A percentile compares a stretch with the other conserved stretches of the same genome.
phyloP scores from a whole-genome alignment of 2,329 filamentous ascomycete species.

The Chrysosporium queenslandicum region DNA sequence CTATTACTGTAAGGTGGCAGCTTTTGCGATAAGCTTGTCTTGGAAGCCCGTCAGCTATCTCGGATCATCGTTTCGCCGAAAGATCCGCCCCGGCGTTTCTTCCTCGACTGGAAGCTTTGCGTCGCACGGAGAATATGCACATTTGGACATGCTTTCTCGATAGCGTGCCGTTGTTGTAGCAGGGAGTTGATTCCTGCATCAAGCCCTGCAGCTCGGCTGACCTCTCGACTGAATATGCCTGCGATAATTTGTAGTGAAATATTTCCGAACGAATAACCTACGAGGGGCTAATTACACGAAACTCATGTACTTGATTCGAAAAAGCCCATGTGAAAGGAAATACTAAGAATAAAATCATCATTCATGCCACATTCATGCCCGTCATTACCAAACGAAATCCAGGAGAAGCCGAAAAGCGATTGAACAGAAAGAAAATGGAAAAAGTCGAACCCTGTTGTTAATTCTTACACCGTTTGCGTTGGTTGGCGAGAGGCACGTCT shows the following conservation, averaged over 20 bases:
- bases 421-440: background rate
- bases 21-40: conserved; percentile 7
- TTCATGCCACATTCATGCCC: background rate
- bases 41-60: background rate
- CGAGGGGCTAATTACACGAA: background rate
- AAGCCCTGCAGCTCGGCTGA: background rate
- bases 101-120: no score
- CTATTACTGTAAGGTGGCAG: conserved; percentile 6
- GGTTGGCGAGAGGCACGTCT: conserved; percentile 4
- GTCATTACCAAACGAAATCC: background rate
- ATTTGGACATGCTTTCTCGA: no score
- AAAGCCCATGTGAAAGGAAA: no score
- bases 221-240: background rate
- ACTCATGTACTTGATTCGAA: no score
- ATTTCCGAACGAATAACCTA: no score
- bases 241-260: no score
- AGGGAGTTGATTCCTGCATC: background rate
- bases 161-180: background rate
- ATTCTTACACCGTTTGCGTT: background rate
- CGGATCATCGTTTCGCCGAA: conserved; percentile 1
- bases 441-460: background rate
- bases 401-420: background rate
- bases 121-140: no score
- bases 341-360: no score
- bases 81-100: no score